Evolutionary conservation across 164 flowering plant genomes (phyloP).

Genomic region (Kingdonia uniflora): DNA sequence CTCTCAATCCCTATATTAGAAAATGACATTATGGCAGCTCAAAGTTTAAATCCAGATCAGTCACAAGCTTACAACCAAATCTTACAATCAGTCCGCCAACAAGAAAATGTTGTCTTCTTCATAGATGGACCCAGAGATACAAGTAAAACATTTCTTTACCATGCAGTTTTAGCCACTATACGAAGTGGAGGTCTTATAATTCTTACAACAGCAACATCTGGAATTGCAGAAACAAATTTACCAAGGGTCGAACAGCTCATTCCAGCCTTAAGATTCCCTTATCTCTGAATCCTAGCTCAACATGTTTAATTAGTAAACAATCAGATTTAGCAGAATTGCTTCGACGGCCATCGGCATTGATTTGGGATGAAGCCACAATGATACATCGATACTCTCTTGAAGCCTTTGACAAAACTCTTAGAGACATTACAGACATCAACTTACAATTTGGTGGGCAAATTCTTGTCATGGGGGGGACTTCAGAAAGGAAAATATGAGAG

Average conservation of each 20-base stretch:
- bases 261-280: slow-evolving; percentile 17
- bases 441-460: neutral
- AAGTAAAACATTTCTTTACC: slow-evolving; percentile 14
- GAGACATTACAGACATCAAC: neutral
- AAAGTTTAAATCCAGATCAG: neutral
- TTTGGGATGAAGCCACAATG: neutral
- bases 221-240: slow-evolving; percentile 11
- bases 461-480: too few relatives aligned
- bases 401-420: neutral
- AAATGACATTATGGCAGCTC: neutral
- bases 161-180: slow-evolving; percentile 8
- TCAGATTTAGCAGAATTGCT: neutral
- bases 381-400: slow-evolving; percentile 1
- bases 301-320: slow-evolving; percentile 5
- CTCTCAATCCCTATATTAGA: neutral
- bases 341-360: neutral
- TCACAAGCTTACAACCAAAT: neutral
- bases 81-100: neutral
- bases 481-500: slow-evolving; percentile 1
- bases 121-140: slow-evolving; percentile 18
- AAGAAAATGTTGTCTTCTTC: neutral
- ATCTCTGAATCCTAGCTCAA: neutral
- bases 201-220: slow-evolving; percentile 9
- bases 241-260: slow-evolving; percentile 22
- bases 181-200: slow-evolving; percentile 5